Base-by-base conservation (phyloP, 345 rosid genomes). In the Dipteronia dyeriana region DNA sequence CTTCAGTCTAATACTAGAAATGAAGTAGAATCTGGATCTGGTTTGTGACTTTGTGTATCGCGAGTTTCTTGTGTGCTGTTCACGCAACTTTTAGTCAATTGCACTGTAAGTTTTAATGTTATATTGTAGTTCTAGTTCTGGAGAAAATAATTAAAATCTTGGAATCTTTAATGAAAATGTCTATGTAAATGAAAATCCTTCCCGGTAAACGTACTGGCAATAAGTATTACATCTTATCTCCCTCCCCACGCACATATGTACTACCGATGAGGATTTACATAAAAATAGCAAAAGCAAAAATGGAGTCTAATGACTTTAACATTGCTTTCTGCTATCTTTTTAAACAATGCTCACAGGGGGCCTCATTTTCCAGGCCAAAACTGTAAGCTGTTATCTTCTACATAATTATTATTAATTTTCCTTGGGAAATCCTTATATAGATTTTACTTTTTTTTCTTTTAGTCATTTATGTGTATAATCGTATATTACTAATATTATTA, bases 41-140 rank as follows among this genome's bases (percentile, higher is more conserved):
- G n/a, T 34, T 60, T 72, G 54, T 54, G 54, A 20, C 12, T 34
- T 60, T 72, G 54, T 54, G 54, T 13, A 71, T 71, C 31, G 23
- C 43, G 6, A 9, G 43, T 57, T 20, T 12, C 2, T 60, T 39
- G 3, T 57, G 5, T 47, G 16, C 23, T 20, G 43, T 53, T 53
- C 62, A 26, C 26, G 43, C 7, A 25, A n/a, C 60, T 51, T 70
- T 17, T 16, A 49, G 73, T 70, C 61, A 70, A 51, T n/a, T 8
- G 16, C 60, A 25, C 9, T 25, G 11, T 49, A 26, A 51, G 60
- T 7, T 25, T 51, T 51, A n/a, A n/a, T n/a, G n/a, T n/a, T n/a
- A n/a, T n/a, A 70, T 16, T 25, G 17, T 16, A 22, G 12, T 16
- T 68, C 13, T 9, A 25, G 61, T 26, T 51, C 6, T 14, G 39